Conservation (phyloP, 2,329 filamentous ascomycete genomes). For the Neonectria coccinea region DNA sequence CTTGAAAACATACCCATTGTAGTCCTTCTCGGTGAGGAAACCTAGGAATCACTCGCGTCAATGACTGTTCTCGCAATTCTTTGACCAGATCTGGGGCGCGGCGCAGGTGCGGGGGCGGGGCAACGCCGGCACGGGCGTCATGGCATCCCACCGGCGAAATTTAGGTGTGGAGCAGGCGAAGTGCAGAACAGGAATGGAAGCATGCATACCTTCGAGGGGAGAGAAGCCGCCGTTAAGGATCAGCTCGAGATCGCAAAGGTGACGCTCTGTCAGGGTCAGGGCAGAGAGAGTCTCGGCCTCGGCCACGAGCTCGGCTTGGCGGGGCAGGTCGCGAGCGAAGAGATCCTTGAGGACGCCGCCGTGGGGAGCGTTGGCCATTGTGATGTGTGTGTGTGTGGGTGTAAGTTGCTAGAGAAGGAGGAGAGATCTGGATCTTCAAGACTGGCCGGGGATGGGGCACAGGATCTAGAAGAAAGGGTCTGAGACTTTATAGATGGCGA, state of each 20-base stretch:
- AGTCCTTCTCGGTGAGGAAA: conserved; percentile 98
- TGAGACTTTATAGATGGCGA: conserved; percentile 28
- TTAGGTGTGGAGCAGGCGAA: conserved; percentile 23
- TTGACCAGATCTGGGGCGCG: conserved; percentile 26
- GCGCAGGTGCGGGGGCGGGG: conserved; percentile 44
- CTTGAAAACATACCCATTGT: conserved; percentile 77
- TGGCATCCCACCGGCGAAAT: conserved; percentile 33
- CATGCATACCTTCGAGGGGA: conserved; percentile 83
- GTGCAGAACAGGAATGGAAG: conserved; percentile 48
- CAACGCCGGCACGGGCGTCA: conserved; percentile 25
- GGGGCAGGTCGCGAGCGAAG: conserved; percentile 89
- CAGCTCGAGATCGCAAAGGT: conserved; percentile 97
- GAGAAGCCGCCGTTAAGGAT: conserved; percentile 98
- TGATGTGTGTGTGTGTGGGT: conserved; percentile 42
- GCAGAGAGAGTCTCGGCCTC: conserved; percentile 91
- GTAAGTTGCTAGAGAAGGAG: conserved; percentile 14
- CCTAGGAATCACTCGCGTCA: conserved; percentile 62
- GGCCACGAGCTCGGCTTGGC: conserved; percentile 79
- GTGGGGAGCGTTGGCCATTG: conserved; percentile 79
- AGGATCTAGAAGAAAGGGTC: conserved; percentile 16
- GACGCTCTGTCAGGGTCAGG: conserved; percentile 87
- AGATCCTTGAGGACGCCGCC: conserved; percentile 98
- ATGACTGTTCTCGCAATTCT: conserved; percentile 23
- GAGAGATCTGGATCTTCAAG: conserved; percentile 18
- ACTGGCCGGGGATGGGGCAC: conserved; percentile 22